Evolutionary conservation across 768 basidiomycete species (phyloP).

Genomic region (Boletus reticulatus): DNA sequence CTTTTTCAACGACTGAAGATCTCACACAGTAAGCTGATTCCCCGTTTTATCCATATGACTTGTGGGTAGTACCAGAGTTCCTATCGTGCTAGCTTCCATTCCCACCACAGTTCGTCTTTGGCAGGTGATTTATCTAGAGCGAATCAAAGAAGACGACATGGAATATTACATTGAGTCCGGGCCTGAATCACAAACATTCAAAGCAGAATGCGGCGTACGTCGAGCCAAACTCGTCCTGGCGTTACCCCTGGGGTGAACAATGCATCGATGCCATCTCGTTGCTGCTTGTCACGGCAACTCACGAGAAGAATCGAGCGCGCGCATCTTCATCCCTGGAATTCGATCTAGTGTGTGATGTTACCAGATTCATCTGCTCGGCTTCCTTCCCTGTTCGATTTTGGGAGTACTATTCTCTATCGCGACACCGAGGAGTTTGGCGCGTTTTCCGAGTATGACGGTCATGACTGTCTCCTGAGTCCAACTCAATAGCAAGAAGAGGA

Average conservation of each 20-base stretch:
- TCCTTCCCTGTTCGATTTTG: conserved; percentile 6
- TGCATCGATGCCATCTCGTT: background rate
- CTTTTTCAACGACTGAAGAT: background rate
- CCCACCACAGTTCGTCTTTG: conserved; percentile 2
- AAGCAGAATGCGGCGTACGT: background rate
- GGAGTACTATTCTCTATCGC: background rate
- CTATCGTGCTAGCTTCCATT: conserved; percentile 9
- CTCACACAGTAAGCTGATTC: background rate
- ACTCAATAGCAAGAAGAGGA: background rate
- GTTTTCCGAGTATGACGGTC: conserved; percentile 4
- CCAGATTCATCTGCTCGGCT: conserved; percentile 10
- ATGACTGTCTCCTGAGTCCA: background rate
- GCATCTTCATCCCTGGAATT: background rate
- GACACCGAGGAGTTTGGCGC: background rate
- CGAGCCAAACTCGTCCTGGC: background rate
- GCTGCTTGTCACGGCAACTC: background rate
- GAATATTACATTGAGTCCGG: background rate
- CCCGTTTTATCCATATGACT: background rate
- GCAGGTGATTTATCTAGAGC: conserved; percentile 5
- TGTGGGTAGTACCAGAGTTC: background rate
- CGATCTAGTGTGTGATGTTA: conserved; percentile 7
- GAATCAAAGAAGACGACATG: conserved; percentile 5
- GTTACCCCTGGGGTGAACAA: background rate
- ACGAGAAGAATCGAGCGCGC: background rate
- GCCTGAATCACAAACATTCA: background rate